A percentile compares a stretch with the other conserved stretches of the same genome.
phyloP scores from a whole-genome alignment of 2,329 filamentous ascomycete genomes.

The Dothidotthia symphoricarpi region DNA sequence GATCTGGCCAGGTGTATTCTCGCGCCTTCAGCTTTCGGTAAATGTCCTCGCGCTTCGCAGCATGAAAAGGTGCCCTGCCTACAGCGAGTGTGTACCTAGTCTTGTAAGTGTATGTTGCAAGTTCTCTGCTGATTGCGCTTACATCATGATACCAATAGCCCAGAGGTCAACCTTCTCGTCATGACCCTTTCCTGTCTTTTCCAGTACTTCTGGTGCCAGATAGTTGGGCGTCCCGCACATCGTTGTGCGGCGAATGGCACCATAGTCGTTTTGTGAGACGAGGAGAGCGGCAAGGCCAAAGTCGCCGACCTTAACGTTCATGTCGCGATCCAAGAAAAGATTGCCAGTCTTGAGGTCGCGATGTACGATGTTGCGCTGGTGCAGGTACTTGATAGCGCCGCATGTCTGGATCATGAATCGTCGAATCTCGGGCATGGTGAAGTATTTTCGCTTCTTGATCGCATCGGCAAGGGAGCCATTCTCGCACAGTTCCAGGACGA shows the following conservation, averaged over 20 bases:
- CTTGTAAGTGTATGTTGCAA: conserved; percentile 23
- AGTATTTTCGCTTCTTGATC: conserved; percentile 84
- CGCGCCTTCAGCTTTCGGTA: conserved; percentile 67
- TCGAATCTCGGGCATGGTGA: conserved; percentile 91
- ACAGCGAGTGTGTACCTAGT: conserved; percentile 89
- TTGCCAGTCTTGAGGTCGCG: conserved; percentile 98
- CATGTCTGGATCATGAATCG: conserved; percentile 94
- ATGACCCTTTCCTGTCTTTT: conserved; percentile 90
- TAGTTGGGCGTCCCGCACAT: conserved; percentile 98
- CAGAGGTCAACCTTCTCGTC: conserved; percentile 98
- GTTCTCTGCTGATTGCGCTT: conserved; percentile 22
- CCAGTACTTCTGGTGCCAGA: conserved; percentile 92
- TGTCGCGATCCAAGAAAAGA: conserved; percentile 86
- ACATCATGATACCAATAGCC: conserved; percentile 97
- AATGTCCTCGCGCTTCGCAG: conserved; percentile 81
- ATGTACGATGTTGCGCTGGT: conserved; percentile 92
- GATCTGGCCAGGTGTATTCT: conserved; percentile 76
- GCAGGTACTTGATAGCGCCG: conserved; percentile 97
- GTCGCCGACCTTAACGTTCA: conserved; percentile 98
- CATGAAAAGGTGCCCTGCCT: conserved; percentile 94
- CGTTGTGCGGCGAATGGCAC: conserved; percentile 76
- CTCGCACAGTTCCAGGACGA: conserved; percentile 89
- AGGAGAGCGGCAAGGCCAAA: conserved; percentile 92
- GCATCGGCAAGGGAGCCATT: conserved; percentile 98
- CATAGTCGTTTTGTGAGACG: conserved; percentile 86